Conservation (phyloP, 495 filamentous ascomycete genomes). For the Lasiosphaeriaceae sp. region DNA sequence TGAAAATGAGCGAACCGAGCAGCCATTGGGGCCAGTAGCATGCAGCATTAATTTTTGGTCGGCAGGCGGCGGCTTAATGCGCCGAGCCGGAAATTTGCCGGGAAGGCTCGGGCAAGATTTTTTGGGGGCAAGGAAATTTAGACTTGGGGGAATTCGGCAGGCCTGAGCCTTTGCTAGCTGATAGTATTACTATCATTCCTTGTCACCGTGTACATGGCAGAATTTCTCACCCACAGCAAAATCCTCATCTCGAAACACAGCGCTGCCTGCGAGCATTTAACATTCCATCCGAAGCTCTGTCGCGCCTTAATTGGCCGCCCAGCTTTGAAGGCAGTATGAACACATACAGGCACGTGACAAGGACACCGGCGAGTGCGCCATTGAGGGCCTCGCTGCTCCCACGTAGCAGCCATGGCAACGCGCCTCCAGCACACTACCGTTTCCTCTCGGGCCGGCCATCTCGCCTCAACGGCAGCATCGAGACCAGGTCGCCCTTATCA, state of each 20-base stretch:
- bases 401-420: constrained; percentile 37
- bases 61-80: neutral
- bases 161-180: too few species aligned
- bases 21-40: too few species aligned
- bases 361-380: constrained; percentile 36
- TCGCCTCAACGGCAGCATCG: constrained; percentile 14
- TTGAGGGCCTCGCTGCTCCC: constrained; percentile 25
- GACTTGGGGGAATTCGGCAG: neutral
- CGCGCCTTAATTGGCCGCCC: constrained; percentile 3
- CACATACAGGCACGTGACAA: constrained; percentile 40
- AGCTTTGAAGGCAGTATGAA: constrained; percentile 36
- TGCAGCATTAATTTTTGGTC: constrained; percentile 21
- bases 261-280: neutral
- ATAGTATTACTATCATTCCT: neutral
- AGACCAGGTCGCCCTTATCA: constrained; percentile 23
- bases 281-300: neutral
- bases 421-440: constrained; percentile 56
- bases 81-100: constrained; percentile 24
- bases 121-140: constrained; percentile 21
- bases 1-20: too few species aligned
- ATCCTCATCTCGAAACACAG: neutral
- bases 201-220: neutral
- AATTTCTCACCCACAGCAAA: constrained; percentile 7
- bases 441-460: constrained; percentile 42
- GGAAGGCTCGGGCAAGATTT: constrained; percentile 15